These are phyloP conservation scores for Copromyces sp. DNA, from an alignment of 495 filamentous ascomycete genomes.

Conservation along the genomic window DNA sequence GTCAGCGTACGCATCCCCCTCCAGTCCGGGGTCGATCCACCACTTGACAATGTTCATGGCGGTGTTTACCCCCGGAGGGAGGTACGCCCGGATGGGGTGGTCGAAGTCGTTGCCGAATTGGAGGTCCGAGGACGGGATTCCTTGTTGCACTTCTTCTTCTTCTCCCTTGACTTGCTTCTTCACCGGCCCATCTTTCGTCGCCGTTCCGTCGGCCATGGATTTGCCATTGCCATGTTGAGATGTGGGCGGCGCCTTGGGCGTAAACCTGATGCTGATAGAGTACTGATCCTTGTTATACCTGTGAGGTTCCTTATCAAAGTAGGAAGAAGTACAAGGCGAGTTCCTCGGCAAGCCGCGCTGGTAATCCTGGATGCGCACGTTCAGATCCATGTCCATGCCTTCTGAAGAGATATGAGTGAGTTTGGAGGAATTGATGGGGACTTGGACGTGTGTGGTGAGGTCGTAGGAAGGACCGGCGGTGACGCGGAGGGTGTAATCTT, in stretches of 20 bases:
- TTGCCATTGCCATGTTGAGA: no score
- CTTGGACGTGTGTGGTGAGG: constrained; percentile 47
- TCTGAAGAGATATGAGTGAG: constrained; percentile 50
- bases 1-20: constrained; percentile 82
- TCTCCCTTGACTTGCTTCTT: not conserved
- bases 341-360: constrained; percentile 43
- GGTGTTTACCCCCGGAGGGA: constrained; percentile 75
- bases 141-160: constrained; percentile 2
- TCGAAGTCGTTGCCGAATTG: constrained; percentile 93
- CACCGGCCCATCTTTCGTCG: not conserved
- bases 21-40: constrained; percentile 76
- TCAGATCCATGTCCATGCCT: constrained; percentile 45
- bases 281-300: constrained; percentile 59
- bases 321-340: constrained; percentile 51
- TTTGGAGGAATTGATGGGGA: constrained; percentile 59
- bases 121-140: constrained; percentile 59
- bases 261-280: constrained; percentile 66
- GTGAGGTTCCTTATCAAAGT: constrained; percentile 65
- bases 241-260: constrained; percentile 4
- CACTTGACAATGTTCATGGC: constrained; percentile 77
- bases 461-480: constrained; percentile 71
- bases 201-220: not conserved
- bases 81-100: constrained; percentile 68
- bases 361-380: constrained; percentile 56
- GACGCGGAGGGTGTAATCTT: constrained; percentile 59